Evolutionary conservation across 2,329 filamentous ascomycete species (phyloP), one percentile per base, ranked within the genome.

Genomic region (Microthyrium microscopicum): DNA sequence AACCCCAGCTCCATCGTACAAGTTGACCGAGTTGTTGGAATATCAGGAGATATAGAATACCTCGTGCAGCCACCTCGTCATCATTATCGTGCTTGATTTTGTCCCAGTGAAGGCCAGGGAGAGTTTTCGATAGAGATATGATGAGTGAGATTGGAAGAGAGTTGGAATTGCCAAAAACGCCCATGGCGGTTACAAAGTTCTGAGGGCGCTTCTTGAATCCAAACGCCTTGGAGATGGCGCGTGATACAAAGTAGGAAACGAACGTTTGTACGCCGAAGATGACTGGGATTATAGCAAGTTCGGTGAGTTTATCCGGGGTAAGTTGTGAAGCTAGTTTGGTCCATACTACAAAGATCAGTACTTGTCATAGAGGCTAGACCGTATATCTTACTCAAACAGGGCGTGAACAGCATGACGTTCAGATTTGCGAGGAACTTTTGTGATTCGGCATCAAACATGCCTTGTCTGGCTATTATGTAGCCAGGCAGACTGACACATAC

Each of bases 111-210:
- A 98, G 65, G 5, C 89, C 89, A 46, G 77, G 73, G 36, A 98
- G 66, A 1, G 89, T 98, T 51, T 93, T 80, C 11, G 87, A 91
- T 8, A 98, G 68, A 6, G 87, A 94, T 37, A 95, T 70, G 40
- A 98, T 84, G 36, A 98, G 73, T 0, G 89, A 98, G 40, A 98
- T 95, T 1, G 89, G 89, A 15, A 98, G 68, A 13, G 89, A 95
- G 57, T 98, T 98, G 21, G 87, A 95, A 55, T 98, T 98, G 46
- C 87, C 89, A 53, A 98, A 98, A 31, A 95, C 73, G 31, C 81
- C 85, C 89, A 98, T 98, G 34, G 89, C 89, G 20, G 83, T 80
- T 26, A 98, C 79, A 49, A 98, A 98, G 58, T 98, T 98, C 43
- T 77, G 71, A 26, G 84, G 80, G 40, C 87, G 73, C 54, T 79